A percentile compares a stretch with the other conserved stretches of the same genome.
Conservation (phyloP, 352 stramenopile species). For the Phytophthora constricta region DNA sequence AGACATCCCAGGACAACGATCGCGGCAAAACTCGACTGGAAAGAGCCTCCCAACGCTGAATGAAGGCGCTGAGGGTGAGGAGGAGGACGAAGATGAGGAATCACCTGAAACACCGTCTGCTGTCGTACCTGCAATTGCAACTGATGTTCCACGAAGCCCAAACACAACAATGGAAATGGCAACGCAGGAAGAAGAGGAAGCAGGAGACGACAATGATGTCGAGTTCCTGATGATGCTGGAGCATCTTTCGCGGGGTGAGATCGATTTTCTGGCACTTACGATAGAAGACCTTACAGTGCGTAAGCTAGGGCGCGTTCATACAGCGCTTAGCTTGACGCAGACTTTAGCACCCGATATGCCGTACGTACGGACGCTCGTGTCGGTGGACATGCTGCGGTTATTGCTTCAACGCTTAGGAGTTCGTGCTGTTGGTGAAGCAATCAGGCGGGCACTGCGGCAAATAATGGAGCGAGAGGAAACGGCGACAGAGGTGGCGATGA, state of each 20-base stretch:
- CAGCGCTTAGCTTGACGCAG: conserved; percentile 25
- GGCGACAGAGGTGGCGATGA: conserved; percentile 17
- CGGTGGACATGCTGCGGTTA: conserved; percentile 51
- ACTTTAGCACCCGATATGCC: conserved; percentile 23
- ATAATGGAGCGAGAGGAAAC: conserved; percentile 30
- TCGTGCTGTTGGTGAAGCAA: conserved; percentile 31
- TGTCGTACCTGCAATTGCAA: not conserved
- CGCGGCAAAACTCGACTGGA: conserved; percentile 1
- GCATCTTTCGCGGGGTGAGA: conserved; percentile 35
- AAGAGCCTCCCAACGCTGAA: conserved; percentile 27
- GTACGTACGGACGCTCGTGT: conserved; percentile 43
- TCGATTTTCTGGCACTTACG: conserved; percentile 38
- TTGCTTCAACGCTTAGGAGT: conserved; percentile 39
- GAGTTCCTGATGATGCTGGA: conserved; percentile 45
- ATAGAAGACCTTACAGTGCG: conserved; percentile 26
- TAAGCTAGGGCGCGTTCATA: conserved; percentile 43
- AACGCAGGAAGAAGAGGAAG: conserved; percentile 14
- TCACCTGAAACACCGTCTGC: conserved; percentile 21
- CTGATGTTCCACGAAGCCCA: conserved; percentile 11
- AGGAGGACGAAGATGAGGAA: conserved; percentile 26
- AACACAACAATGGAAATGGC: not conserved
- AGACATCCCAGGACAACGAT: not conserved
- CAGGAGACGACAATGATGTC: conserved; percentile 12
- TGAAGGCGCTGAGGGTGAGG: conserved; percentile 21
- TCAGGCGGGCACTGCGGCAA: conserved; percentile 30